Evolutionary conservation across 148 eudicot genomes (phyloP).

Genomic region (Heliamphora exappendiculata): DNA sequence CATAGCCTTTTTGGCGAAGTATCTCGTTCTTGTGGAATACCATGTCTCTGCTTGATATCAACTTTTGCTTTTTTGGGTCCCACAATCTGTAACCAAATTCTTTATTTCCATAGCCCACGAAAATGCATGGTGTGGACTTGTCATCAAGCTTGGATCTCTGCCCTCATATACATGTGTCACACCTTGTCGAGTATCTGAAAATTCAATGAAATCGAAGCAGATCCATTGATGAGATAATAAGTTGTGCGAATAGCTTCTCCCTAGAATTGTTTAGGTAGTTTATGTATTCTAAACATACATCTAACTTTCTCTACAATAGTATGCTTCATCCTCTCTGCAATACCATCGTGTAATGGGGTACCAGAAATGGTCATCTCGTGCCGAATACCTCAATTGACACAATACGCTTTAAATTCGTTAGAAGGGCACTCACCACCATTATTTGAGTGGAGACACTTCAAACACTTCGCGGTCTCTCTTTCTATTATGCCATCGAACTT

Average conservation of each 20-base stretch:
- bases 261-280: background rate
- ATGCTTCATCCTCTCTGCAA: background rate
- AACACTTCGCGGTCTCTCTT: background rate
- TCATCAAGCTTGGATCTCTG: background rate
- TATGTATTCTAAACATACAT: background rate
- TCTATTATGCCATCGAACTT: background rate
- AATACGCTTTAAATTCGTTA: background rate
- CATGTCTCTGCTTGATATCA: too few relatives aligned
- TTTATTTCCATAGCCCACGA: too few relatives aligned
- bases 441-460: background rate
- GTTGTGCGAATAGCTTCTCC: background rate
- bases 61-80: too few relatives aligned
- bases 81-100: background rate
- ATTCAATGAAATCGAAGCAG: background rate
- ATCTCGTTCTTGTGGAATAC: too few relatives aligned
- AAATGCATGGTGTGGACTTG: too few relatives aligned
- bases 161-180: background rate
- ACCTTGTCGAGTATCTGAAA: background rate
- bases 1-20: too few relatives aligned
- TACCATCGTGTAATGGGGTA: slow-evolving; percentile 3
- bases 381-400: background rate
- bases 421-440: background rate
- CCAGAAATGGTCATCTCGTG: background rate
- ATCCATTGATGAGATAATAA: too few relatives aligned
- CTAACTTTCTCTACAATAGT: background rate